Evolutionary conservation across 2,329 filamentous ascomycete species (phyloP), one percentile per base, ranked within the genome.

Genomic region (Claviceps paspali): DNA sequence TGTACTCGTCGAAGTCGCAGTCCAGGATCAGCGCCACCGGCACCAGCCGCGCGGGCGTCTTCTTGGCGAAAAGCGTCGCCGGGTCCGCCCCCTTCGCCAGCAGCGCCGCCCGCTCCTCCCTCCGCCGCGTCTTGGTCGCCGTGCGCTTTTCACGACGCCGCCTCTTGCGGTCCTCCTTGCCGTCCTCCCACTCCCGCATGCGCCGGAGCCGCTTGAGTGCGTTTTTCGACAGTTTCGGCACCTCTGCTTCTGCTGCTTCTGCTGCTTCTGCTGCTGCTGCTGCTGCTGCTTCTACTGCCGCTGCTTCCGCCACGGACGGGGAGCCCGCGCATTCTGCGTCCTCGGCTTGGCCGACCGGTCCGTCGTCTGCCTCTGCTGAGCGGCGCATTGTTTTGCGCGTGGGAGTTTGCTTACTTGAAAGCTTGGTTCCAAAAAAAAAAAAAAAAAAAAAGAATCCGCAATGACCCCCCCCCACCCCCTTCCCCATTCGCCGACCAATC

Each of bases 1-100:
- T 98, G 52, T 87, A 72, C 29, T 82, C 67, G 55, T 98, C 87
- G 54, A 92, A 98, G 46, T 82, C 77, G 60, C 88, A 96, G 62
- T 98, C 91, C 44, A 98, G 64, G 41, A 98, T 67, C 46, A 98
- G 64, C 0, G 83, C 74, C 17, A 96, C 63, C 2, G 87, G 86
- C 0, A 92, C 69, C 39, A 76, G 71, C 34, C 66, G 62, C 30
- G 59, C 50, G 29, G 49, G 50, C 33, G 52, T 53, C 43, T 55
- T 61, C 52, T 52, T 54, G 39, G 53, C 52, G 24, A 51, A 45
- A 12, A 51, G 38, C 30, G 55, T 47, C 11, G 49, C 43, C 11
- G 60, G 64, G 40, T 66, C 64, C 21, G 61, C 57, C 29, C 62
- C 67, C 33, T 61, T 57, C 5, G 64, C 66, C n/a, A 68, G 60